These are phyloP conservation scores for Usnea hakonensis DNA, from an alignment of 495 filamentous ascomycete species.

Conservation along the genomic window DNA sequence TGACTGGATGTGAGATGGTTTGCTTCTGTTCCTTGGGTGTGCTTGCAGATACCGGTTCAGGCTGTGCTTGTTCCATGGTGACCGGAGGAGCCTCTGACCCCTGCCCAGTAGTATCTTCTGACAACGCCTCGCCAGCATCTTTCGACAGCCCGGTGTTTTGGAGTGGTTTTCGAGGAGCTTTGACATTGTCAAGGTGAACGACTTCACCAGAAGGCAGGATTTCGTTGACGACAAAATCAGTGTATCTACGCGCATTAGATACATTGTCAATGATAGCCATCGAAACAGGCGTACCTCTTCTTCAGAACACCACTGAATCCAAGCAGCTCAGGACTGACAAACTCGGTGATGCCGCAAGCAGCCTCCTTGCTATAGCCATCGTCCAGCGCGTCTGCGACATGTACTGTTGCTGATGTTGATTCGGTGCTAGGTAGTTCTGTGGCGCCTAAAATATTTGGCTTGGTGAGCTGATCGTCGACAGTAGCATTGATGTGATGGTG, in stretches of 20 bases:
- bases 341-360: constrained; percentile 50
- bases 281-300: constrained; percentile 41
- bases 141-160: not conserved
- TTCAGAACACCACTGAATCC: constrained; percentile 52
- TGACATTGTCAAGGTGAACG: constrained; percentile 57
- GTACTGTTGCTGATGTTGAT: not conserved
- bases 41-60: not conserved
- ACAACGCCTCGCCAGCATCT: not conserved
- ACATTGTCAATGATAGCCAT: not conserved
- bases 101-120: not conserved
- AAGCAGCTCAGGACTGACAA: constrained; percentile 40
- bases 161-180: constrained; percentile 17
- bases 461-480: constrained; percentile 2
- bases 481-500: not conserved
- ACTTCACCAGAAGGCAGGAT: constrained; percentile 72
- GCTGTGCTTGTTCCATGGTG: not conserved
- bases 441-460: constrained; percentile 47
- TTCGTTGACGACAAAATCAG: constrained; percentile 94
- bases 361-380: constrained; percentile 32
- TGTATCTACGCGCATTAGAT: constrained; percentile 53
- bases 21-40: not conserved
- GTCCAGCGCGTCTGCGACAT: not conserved
- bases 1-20: not conserved
- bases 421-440: constrained; percentile 31
- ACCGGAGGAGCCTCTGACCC: not conserved